These are phyloP conservation scores for Atractiella rhizophila DNA, from an alignment of 768 basidiomycete genomes.

Conservation along the genomic window DNA sequence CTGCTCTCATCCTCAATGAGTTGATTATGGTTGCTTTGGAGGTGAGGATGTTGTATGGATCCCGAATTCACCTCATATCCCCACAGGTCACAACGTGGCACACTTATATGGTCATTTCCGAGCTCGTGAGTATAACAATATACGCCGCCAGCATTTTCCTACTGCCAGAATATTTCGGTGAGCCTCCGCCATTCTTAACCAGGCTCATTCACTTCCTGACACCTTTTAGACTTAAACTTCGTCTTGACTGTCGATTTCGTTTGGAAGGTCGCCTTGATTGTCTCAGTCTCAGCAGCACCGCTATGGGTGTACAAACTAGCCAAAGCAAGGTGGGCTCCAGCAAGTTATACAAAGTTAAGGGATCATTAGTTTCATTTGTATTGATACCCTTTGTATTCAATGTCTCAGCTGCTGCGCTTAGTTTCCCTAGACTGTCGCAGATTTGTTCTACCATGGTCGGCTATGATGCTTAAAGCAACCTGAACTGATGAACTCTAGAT, in stretches of 20 bases:
- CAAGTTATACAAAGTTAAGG: conserved; percentile 52
- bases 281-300: conserved; percentile 76
- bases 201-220: not conserved
- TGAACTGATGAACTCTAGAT: too few species aligned
- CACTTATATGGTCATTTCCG: conserved; percentile 75
- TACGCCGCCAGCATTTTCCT: conserved; percentile 81
- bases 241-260: conserved; percentile 65
- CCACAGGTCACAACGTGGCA: conserved; percentile 30
- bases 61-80: not conserved
- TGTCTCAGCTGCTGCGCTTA: too few species aligned
- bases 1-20: conserved; percentile 81
- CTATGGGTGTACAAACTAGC: conserved; percentile 73
- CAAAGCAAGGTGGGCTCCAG: conserved; percentile 62
- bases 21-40: conserved; percentile 97
- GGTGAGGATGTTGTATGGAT: conserved; percentile 70
- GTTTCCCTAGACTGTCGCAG: too few species aligned
- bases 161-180: conserved; percentile 90
- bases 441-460: too few species aligned
- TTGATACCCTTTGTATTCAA: too few species aligned
- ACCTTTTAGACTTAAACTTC: conserved; percentile 55
- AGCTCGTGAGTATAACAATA: conserved; percentile 61
- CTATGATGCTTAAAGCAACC: too few species aligned
- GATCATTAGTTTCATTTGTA: too few species aligned
- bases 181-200: conserved; percentile 16
- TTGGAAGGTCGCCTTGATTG: conserved; percentile 87